Base-by-base conservation (phyloP, 2,329 filamentous ascomycete genomes). In the Penicillium oxalicum region DNA sequence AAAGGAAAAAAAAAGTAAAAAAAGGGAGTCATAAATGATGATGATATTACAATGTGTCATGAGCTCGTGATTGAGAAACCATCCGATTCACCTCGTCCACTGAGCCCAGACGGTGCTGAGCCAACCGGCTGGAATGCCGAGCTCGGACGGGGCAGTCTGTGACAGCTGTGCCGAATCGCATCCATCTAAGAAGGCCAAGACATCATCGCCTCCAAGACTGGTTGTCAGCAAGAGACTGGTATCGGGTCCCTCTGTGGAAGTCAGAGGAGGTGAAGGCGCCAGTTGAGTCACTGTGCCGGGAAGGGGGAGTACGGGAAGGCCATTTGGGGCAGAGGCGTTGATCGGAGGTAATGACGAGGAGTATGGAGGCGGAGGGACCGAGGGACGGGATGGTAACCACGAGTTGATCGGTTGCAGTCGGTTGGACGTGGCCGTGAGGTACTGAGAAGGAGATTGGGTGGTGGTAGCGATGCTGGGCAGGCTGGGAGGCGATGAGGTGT, bases 331-430 rank as follows among this genome's bases (percentile, higher is more conserved):
- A 12, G 64, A 52, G 9, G 64, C 59, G 47, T 61, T 70, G 57
- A 69, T 70, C 1, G 68, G 65, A 2, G 68, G 70, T 1, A 70
- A 58, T 2, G 68, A 66, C 44, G 70, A 69, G 0, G 67, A 64
- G 48, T 70, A 70, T 26, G 68, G 61, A 4, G 62, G 54, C 4
- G 60, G 64, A 8, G 61, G 64, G 6, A 58, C 59, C 25, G 65
- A 64, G 13, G 60, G 59, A 26, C 63, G 66, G 3, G 59, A 53
- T 8, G 63, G 60, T 29, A 66, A 54, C 69, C 68, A 71, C 11
- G 69, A 63, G 44, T 70, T 70, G 49, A 71, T 59, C 4, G 70
- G 67, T 40, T 72, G 70, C 26, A 71, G 56, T 5, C 68, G 67
- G 45, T 68, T 66, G 24, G 57, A 54, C 24, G 65, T 54, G 24